These are phyloP conservation scores for Alternaria viburni DNA, from an alignment of 2,329 filamentous ascomycete species.

Conservation along the genomic window DNA sequence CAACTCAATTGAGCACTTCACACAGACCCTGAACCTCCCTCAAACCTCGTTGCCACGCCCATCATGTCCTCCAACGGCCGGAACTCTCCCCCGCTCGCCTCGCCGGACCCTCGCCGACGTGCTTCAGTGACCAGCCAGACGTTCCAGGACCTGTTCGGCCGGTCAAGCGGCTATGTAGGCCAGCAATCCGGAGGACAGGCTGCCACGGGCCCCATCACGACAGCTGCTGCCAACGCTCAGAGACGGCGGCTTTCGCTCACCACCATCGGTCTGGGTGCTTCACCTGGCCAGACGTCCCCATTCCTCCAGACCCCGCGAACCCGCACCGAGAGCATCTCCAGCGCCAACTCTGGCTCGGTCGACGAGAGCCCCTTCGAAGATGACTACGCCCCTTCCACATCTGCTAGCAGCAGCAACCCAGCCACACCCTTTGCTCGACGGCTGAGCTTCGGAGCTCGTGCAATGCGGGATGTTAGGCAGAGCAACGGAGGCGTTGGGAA, in stretches of 20 bases:
- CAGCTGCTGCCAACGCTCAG: constrained; percentile 57
- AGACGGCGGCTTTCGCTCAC: constrained; percentile 58
- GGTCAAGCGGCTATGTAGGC: constrained; percentile 43
- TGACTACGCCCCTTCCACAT: constrained; percentile 55
- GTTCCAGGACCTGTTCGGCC: constrained; percentile 57
- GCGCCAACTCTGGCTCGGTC: constrained; percentile 54
- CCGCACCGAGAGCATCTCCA: constrained; percentile 57
- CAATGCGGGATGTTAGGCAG: constrained; percentile 72
- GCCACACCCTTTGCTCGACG: constrained; percentile 80
- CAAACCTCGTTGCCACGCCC: constrained; percentile 3
- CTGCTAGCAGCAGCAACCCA: constrained; percentile 65
- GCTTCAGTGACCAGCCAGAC: constrained; percentile 57
- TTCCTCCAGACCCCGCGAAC: constrained; percentile 48
- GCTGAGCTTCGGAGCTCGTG: constrained; percentile 87
- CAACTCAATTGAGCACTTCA: constrained; percentile 7
- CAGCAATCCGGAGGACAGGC: constrained; percentile 36
- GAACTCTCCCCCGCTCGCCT: constrained; percentile 49
- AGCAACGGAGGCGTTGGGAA: constrained; percentile 59
- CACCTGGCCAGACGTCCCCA: constrained; percentile 52
- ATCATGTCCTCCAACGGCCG: constrained; percentile 49
- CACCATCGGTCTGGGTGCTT: constrained; percentile 55
- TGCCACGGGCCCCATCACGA: constrained; percentile 55
- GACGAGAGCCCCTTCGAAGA: constrained; percentile 64
- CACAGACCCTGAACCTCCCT: constrained; percentile 2
- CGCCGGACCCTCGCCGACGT: constrained; percentile 50